phyloP scores from a whole-genome alignment of 352 stramenopile species.

The Phytophthora europaea region DNA sequence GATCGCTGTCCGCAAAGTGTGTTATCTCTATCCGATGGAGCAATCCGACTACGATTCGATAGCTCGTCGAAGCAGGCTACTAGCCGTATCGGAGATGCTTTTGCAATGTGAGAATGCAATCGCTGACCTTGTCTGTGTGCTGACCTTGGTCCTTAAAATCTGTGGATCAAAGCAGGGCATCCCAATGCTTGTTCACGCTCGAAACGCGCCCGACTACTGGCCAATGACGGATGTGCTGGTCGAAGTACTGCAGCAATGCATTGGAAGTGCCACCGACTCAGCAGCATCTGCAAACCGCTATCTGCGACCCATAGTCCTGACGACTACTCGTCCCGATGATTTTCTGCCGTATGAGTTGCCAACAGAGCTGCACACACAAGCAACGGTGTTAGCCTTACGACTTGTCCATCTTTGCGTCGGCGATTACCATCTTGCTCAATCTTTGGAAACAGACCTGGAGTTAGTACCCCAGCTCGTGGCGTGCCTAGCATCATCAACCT shows the following conservation, averaged over 20 bases:
- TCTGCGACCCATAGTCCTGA: constrained; percentile 16
- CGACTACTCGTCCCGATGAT: constrained; percentile 10
- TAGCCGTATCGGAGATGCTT: constrained; percentile 29
- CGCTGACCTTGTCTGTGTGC: constrained; percentile 4
- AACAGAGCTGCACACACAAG: constrained; percentile 6
- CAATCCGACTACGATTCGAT: neutral
- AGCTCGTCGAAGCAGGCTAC: neutral
- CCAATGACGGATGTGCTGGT: constrained; percentile 24
- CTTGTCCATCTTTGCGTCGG: constrained; percentile 13
- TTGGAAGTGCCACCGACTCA: neutral
- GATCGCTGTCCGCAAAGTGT: constrained; percentile 5
- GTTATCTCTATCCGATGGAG: neutral
- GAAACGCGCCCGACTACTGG: constrained; percentile 20
- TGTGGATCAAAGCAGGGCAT: constrained; percentile 6
- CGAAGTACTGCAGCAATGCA: constrained; percentile 20
- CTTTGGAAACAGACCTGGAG: constrained; percentile 22
- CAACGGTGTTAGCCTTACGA: constrained; percentile 17
- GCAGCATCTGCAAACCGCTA: neutral
- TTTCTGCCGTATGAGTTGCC: constrained; percentile 23
- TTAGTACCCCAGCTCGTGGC: constrained; percentile 10
- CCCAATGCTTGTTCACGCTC: constrained; percentile 16
- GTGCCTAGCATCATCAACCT: constrained; percentile 19
- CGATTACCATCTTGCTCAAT: constrained; percentile 9
- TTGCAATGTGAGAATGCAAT: constrained; percentile 20
- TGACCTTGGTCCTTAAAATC: constrained; percentile 18